Base-by-base conservation (phyloP, 2,329 filamentous ascomycete genomes). In the Volutella citrinella region DNA sequence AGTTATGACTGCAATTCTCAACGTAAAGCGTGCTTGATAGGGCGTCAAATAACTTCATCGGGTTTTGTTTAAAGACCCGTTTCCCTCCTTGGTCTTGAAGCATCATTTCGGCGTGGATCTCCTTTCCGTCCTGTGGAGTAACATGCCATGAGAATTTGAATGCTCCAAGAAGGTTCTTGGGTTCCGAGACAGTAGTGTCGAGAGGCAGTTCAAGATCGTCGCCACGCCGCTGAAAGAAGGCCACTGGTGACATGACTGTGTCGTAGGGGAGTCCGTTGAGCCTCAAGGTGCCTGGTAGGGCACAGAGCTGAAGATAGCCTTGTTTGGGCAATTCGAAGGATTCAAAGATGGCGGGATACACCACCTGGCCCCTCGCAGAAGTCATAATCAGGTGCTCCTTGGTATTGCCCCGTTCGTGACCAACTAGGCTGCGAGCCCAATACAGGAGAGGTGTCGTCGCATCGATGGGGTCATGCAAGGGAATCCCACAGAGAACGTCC, bases 321-420 rank as follows among this genome's bases (percentile, higher is more conserved):
- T 35, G 19, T 11, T 17, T 27, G 16, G 29, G 26, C 14, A 35
- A n/a, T 7, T 8, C 7, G 10, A 35, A n/a, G 6, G 24, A 23
- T 9, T 35, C 32, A 10, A 35, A 27, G 4, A 30, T 2, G 4
- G 20, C 3, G 15, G 27, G 26, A 18, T 35, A 35, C 7, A 35
- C 25, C n/a, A 35, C 20, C 13, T 35, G 27, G 8, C 32, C 27
- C 12, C 21, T 26, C 9, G 8, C 19, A 19, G 20, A 35, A 9
- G 32, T 35, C 15, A 30, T 13, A n/a, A 30, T 24, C 18, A 14
- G 11, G 19, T 11, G 5, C 12, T n/a, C 3, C 11, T 13, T 3
- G 17, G 13, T 14, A 20, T 30, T 16, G 8, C 30, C 20, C 7
- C 19, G 10, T 15, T 22, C 19, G 14, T 25, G 27, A 10, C 16